Conservation (phyloP, 176 grass and related monocot species). For the Triticum timopheevii region DNA sequence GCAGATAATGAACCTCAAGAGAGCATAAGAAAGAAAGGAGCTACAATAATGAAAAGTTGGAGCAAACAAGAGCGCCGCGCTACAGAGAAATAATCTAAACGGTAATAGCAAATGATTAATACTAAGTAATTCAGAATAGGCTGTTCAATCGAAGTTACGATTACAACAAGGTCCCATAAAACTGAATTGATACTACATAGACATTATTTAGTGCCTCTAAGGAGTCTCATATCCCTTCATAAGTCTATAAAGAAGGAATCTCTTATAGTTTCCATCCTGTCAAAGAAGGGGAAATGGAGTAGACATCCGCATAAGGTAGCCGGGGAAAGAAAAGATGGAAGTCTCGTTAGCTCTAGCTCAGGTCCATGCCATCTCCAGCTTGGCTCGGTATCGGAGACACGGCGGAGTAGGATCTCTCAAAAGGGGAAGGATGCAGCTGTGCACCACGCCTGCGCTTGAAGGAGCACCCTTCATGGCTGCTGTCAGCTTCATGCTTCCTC, state of each 20-base stretch:
- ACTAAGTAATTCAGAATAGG: conserved; percentile 38
- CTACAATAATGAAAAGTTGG: conserved; percentile 14
- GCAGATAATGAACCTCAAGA: conserved; percentile 24
- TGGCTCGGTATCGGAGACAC: conserved; percentile 78
- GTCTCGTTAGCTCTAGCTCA: conserved; percentile 83
- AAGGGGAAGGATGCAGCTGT: conserved; percentile 73
- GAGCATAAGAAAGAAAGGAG: not conserved
- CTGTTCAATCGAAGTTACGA: conserved; percentile 47
- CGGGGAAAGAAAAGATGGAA: conserved; percentile 49
- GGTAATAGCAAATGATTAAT: conserved; percentile 15
- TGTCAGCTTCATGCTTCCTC: conserved; percentile 88
- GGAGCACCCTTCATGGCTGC: conserved; percentile 61
- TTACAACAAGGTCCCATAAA: conserved; percentile 58
- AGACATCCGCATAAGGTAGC: conserved; percentile 27
- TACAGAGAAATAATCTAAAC: not conserved
- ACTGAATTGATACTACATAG: conserved; percentile 59
- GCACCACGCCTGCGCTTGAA: conserved; percentile 87
- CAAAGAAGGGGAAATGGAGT: conserved; percentile 39
- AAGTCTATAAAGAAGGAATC: conserved; percentile 49
- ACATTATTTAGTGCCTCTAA: conserved; percentile 55
- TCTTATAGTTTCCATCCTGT: conserved; percentile 55
- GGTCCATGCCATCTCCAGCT: conserved; percentile 97
- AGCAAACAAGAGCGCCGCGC: conserved; percentile 10
- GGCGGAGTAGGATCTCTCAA: conserved; percentile 79
- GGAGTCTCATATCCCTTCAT: conserved; percentile 61